These are phyloP conservation scores for Rhodotorula mucilaginosa DNA, from an alignment of 1,284 basidiomycete genomes.

Conservation along the genomic window DNA sequence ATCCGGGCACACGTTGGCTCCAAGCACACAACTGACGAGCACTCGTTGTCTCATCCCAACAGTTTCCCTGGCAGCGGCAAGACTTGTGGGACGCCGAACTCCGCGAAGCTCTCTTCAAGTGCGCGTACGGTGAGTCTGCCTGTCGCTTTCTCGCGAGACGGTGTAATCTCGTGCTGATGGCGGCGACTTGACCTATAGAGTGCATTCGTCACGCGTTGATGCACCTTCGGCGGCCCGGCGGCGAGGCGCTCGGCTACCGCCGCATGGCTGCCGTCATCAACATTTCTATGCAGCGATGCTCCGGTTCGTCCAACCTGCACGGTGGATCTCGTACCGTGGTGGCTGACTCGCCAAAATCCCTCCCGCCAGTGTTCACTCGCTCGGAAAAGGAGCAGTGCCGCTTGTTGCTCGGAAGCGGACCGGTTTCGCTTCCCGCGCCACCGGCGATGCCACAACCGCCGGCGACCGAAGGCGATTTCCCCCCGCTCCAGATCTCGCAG, in stretches of 20 bases:
- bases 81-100: constrained; percentile 11
- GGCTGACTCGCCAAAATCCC: no score
- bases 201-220: no score
- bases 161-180: not conserved
- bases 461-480: no score
- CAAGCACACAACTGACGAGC: not conserved
- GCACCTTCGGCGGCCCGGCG: no score
- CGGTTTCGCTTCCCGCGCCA: no score
- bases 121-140: not conserved
- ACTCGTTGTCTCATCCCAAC: not conserved
- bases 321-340: no score
- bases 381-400: not conserved
- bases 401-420: not conserved
- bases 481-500: not conserved
- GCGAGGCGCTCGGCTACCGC: no score
- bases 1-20: not conserved
- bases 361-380: not conserved
- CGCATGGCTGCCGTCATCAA: no score
- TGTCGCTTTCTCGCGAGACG: not conserved
- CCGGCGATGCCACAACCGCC: no score
- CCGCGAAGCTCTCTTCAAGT: constrained; percentile 17
- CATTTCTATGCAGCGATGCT: no score
- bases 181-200: no score
- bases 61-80: constrained; percentile 25
- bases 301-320: no score